Evolutionary conservation across 257 asterid genomes (phyloP).

Genomic region (Forsythia suspensa): DNA sequence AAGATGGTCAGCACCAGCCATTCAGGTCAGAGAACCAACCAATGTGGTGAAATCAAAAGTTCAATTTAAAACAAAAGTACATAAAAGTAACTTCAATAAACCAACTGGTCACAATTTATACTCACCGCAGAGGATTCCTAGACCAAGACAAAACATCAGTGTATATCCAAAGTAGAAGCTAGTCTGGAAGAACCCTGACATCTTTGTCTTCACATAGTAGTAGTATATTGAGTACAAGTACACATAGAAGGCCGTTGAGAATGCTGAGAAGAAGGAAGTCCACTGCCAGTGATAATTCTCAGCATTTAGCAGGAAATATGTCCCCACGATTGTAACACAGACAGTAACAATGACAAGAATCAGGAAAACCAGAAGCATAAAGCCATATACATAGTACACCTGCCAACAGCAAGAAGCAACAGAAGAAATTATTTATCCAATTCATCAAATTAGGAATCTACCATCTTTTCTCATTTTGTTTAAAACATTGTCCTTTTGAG

Average conservation of each 20-base stretch:
- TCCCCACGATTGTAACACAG: slow-evolving; percentile 64
- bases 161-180: slow-evolving; percentile 74
- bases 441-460: background rate
- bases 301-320: slow-evolving; percentile 67
- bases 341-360: slow-evolving; percentile 63
- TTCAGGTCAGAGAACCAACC: no score
- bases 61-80: background rate
- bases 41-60: no score
- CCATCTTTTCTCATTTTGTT: background rate
- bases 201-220: slow-evolving; percentile 61
- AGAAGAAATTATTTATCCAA: background rate
- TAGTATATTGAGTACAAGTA: slow-evolving; percentile 61
- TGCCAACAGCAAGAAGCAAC: slow-evolving; percentile 22
- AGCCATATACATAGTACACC: slow-evolving; percentile 73
- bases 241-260: slow-evolving; percentile 62
- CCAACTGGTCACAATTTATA: background rate
- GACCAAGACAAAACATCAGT: slow-evolving; percentile 56
- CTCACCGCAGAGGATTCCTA: slow-evolving; percentile 68
- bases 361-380: slow-evolving; percentile 67
- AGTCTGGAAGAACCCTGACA: slow-evolving; percentile 70
- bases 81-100: background rate
- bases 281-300: slow-evolving; percentile 80
- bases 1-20: no score
- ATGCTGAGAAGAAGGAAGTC: slow-evolving; percentile 76
- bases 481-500: no score